Conservation (phyloP, 306 rosid genomes). For the Abrus pulchellus region DNA sequence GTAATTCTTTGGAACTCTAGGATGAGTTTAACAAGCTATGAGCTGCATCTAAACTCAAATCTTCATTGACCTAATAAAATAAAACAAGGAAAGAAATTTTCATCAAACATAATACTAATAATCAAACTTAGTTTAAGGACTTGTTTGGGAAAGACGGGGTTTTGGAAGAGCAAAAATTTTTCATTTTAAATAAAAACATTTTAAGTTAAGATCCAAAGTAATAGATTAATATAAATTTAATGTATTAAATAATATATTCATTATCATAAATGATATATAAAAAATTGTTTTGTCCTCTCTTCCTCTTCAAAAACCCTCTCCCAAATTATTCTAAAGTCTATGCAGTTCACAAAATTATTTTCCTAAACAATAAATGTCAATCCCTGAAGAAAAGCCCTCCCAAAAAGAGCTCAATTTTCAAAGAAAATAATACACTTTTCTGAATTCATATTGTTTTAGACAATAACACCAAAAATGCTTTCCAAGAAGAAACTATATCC, state of each 20-base stretch:
- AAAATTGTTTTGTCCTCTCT: no score
- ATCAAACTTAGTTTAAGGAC: background rate
- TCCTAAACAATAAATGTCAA: background rate
- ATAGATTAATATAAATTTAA: no score
- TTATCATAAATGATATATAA: no score
- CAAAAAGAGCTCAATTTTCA: background rate
- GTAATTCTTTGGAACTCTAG: conserved; percentile 42
- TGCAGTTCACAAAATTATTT: conserved; percentile 12
- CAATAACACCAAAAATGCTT: background rate
- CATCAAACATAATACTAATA: background rate
- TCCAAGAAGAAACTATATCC: conserved; percentile 27
- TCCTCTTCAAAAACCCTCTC: no score
- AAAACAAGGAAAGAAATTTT: background rate
- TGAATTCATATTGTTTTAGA: background rate
- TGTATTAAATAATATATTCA: no score
- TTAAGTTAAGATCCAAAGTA: no score
- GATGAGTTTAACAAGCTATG: conserved; percentile 60
- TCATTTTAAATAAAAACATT: background rate
- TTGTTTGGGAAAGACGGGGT: no score
- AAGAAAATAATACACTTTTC: conserved; percentile 25
- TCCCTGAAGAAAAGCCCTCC: background rate
- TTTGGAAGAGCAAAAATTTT: no score
- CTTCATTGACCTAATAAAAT: conserved; percentile 70
- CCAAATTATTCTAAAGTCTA: background rate
- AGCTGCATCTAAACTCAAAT: conserved; percentile 75